These are phyloP conservation scores for Penicillium polonicum DNA, from an alignment of 2,329 filamentous ascomycete species.

Conservation along the genomic window DNA sequence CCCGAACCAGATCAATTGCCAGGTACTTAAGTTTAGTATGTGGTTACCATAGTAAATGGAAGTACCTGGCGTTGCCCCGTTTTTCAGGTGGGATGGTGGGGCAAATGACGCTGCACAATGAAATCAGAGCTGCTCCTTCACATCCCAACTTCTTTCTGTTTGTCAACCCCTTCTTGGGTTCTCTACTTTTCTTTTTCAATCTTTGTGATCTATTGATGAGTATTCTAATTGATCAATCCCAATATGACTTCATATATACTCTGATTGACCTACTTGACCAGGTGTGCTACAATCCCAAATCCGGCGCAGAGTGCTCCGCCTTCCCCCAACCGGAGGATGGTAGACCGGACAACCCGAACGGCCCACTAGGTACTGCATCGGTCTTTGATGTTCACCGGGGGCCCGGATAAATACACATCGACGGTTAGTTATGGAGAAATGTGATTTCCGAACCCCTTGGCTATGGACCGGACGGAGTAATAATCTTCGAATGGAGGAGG, in stretches of 20 bases:
- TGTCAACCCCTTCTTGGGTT: neutral
- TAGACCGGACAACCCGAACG: conserved; percentile 26
- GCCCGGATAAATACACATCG: conserved; percentile 28
- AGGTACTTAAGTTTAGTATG: conserved; percentile 18
- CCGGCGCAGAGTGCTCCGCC: conserved; percentile 38
- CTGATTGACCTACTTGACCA: neutral
- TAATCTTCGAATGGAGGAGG: no score
- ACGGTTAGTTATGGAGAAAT: neutral
- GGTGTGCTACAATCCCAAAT: conserved; percentile 3
- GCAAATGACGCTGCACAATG: conserved; percentile 28
- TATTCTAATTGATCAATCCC: no score
- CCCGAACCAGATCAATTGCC: conserved; percentile 8
- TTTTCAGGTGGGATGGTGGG: conserved; percentile 24
- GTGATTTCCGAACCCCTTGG: neutral
- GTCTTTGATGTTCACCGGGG: conserved; percentile 24
- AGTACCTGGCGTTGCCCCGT: conserved; percentile 15
- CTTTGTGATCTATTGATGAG: neutral
- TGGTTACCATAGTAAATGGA: conserved; percentile 3
- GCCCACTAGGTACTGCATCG: conserved; percentile 22
- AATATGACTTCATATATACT: neutral
- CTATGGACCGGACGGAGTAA: neutral
- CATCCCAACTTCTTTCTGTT: neutral
- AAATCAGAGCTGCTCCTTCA: conserved; percentile 12
- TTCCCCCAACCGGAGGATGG: conserved; percentile 27
- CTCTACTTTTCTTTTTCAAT: neutral